A percentile compares a stretch with the other conserved stretches of the same genome.
Conservation (phyloP, 2,329 filamentous ascomycete genomes). For the Colletotrichum sidae region DNA sequence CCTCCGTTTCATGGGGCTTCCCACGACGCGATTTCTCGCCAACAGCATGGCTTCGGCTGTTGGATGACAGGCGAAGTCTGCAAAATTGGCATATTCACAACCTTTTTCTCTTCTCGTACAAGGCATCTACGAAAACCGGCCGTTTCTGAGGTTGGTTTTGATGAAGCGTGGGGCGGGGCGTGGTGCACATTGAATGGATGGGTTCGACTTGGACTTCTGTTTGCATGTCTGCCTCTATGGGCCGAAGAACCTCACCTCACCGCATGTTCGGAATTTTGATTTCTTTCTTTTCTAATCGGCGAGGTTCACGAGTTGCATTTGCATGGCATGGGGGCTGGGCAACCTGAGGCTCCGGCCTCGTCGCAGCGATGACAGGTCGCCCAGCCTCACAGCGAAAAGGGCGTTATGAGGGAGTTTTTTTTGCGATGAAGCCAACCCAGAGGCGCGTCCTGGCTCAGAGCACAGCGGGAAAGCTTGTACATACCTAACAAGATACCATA, state of each 20-base stretch:
- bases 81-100: constrained; percentile 20
- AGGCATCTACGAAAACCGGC: constrained; percentile 19
- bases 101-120: constrained; percentile 14
- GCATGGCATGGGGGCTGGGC: constrained; percentile 25
- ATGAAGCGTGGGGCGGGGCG: constrained; percentile 4
- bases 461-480: constrained; percentile 30
- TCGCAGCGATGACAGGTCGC: neutral
- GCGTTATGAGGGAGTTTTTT: constrained; percentile 20
- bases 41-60: constrained; percentile 3
- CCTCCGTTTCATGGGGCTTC: constrained; percentile 9
- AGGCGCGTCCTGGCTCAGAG: constrained; percentile 10
- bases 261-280: constrained; percentile 12
- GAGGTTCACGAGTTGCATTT: constrained; percentile 34
- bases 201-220: constrained; percentile 15
- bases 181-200: constrained; percentile 15
- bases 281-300: constrained; percentile 1
- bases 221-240: constrained; percentile 23
- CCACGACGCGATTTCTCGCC: constrained; percentile 5
- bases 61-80: constrained; percentile 24
- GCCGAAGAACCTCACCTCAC: constrained; percentile 13
- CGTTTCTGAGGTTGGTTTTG: constrained; percentile 10
- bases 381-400: constrained; percentile 19
- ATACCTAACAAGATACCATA: constrained; percentile 37
- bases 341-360: neutral
- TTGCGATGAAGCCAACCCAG: constrained; percentile 3